Conservation (phyloP, 805 yeast species). For the Blastobotrys peoriensis region DNA sequence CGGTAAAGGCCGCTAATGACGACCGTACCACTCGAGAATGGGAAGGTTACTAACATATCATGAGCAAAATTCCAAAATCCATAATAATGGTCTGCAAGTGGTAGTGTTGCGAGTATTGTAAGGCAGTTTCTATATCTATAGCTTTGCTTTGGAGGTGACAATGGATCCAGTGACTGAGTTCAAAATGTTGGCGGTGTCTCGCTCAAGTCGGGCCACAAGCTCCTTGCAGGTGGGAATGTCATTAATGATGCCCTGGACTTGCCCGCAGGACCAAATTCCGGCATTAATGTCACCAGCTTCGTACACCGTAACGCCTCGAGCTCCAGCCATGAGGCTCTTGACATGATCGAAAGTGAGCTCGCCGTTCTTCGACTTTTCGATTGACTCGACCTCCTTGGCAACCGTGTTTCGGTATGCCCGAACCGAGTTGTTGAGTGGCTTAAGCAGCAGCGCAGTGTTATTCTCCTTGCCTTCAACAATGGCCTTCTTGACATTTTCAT, state of each 20-base stretch:
- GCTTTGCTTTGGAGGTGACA: conserved; percentile 2
- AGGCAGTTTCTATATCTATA: too few species aligned
- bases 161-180: background rate
- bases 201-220: conserved; percentile 22
- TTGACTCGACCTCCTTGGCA: conserved; percentile 22
- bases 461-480: conserved; percentile 23
- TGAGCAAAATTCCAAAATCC: too few species aligned
- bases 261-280: conserved; percentile 31
- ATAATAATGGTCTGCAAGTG: too few species aligned
- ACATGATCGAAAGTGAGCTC: conserved; percentile 23
- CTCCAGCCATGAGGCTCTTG: conserved; percentile 25
- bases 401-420: conserved; percentile 25
- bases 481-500: conserved; percentile 20
- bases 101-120: too few species aligned
- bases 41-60: too few species aligned
- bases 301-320: conserved; percentile 26
- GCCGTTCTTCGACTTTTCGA: conserved; percentile 20
- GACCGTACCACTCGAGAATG: too few species aligned
- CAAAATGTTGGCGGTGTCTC: conserved; percentile 22
- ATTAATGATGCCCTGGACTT: conserved; percentile 25
- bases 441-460: conserved; percentile 26
- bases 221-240: conserved; percentile 30
- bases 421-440: conserved; percentile 27
- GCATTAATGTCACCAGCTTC: conserved; percentile 25
- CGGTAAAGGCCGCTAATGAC: too few species aligned